phyloP scores from a whole-genome alignment of 352 stramenopile genomes.

The Globisporangium nodosum region DNA sequence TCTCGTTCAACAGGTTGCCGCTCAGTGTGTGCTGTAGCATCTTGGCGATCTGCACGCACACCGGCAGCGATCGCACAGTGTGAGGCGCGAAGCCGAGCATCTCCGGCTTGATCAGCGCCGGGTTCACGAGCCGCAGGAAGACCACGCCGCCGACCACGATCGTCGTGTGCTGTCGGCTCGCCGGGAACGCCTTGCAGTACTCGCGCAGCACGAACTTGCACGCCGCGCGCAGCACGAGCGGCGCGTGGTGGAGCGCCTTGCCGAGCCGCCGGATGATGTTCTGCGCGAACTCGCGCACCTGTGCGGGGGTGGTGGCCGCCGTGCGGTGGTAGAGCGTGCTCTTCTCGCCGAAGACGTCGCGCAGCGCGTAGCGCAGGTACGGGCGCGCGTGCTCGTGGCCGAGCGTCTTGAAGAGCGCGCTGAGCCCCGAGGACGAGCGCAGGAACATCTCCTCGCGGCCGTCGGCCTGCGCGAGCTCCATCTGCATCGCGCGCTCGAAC shows the following conservation, averaged over 20 bases:
- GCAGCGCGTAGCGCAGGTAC: slow-evolving; percentile 80
- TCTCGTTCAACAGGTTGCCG: slow-evolving; percentile 45
- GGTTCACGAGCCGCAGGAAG: slow-evolving; percentile 72
- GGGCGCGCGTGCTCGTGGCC: slow-evolving; percentile 58
- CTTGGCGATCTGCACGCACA: slow-evolving; percentile 74
- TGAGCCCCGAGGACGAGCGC: slow-evolving; percentile 68
- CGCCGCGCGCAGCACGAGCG: slow-evolving; percentile 61
- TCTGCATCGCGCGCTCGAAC: slow-evolving; percentile 61
- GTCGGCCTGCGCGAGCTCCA: slow-evolving; percentile 49
- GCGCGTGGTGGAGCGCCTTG: slow-evolving; percentile 70
- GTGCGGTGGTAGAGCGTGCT: slow-evolving; percentile 46
- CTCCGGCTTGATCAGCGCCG: slow-evolving; percentile 78
- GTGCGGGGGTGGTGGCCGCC: slow-evolving; percentile 17
- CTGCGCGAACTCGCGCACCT: slow-evolving; percentile 53
- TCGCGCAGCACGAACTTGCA: slow-evolving; percentile 68
- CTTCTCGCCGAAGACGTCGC: slow-evolving; percentile 68
- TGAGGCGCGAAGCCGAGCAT: slow-evolving; percentile 69
- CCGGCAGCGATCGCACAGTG: slow-evolving; percentile 36
- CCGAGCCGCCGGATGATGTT: slow-evolving; percentile 59
- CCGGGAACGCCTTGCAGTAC: slow-evolving; percentile 65
- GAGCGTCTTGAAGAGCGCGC: slow-evolving; percentile 62
- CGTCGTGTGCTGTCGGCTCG: slow-evolving; percentile 44
- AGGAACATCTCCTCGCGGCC: slow-evolving; percentile 78
- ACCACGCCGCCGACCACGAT: slow-evolving; percentile 76
- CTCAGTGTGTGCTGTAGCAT: slow-evolving; percentile 73